phyloP scores from a whole-genome alignment of 73 alveolate genomes.

The Durusdinium trenchii region DNA sequence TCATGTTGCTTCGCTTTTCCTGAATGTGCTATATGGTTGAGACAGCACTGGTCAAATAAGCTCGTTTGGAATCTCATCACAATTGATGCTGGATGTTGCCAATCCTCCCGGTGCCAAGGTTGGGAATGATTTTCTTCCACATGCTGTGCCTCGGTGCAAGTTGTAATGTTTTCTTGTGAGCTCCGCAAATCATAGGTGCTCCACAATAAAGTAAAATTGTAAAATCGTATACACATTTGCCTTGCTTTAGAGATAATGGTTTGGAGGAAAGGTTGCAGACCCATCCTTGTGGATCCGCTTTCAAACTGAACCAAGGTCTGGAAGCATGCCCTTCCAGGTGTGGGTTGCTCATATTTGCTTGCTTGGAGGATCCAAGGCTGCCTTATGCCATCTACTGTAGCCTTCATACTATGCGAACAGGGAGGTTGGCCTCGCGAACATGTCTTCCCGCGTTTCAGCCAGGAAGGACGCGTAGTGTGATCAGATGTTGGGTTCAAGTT shows the following conservation, averaged over 20 bases:
- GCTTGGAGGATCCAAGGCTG: neutral
- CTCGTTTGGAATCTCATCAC: too few relatives aligned
- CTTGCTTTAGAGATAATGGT: neutral
- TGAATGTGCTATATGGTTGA: too few relatives aligned
- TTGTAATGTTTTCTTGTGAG: too few relatives aligned
- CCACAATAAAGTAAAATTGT: too few relatives aligned
- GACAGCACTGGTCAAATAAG: too few relatives aligned
- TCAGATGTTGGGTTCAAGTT: too few relatives aligned
- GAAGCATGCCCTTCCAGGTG: conserved; percentile 73
- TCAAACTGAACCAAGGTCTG: conserved; percentile 3
- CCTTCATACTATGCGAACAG: neutral
- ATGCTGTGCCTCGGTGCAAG: conserved; percentile 60
- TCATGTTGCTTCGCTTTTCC: neutral
- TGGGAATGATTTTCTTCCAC: conserved; percentile 80
- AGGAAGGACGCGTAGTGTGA: neutral
- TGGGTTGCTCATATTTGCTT: neutral
- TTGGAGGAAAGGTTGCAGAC: neutral
- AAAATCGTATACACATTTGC: neutral
- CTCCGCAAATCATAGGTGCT: too few relatives aligned
- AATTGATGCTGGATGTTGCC: too few relatives aligned
- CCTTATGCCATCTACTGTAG: neutral
- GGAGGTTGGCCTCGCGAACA: neutral
- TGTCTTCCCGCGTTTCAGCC: neutral
- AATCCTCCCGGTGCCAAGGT: conserved; percentile 11
- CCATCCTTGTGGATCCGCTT: neutral